Evolutionary conservation across 495 filamentous ascomycete species (phyloP).

Genomic region (Barbatosphaeria neglecta): DNA sequence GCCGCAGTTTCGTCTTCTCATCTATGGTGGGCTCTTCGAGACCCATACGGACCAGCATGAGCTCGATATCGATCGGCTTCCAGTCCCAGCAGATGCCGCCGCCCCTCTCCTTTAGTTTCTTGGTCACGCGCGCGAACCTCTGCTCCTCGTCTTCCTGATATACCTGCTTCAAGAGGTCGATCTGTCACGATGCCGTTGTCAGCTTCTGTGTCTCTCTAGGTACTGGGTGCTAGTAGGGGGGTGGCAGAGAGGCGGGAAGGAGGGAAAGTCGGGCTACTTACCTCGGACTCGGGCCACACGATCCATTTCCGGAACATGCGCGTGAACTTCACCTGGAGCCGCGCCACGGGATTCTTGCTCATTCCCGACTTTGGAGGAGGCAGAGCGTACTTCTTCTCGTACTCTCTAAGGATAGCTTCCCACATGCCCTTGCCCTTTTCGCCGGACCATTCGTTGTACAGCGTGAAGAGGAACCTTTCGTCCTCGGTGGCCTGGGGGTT

Average conservation of each 20-base stretch:
- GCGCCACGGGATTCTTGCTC: conserved; percentile 24
- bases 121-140: conserved; percentile 18
- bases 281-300: conserved; percentile 31
- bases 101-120: conserved; percentile 25
- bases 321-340: conserved; percentile 37
- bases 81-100: conserved; percentile 24
- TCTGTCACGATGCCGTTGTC: too few relatives aligned
- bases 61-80: conserved; percentile 23
- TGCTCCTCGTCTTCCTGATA: conserved; percentile 18
- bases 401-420: conserved; percentile 36
- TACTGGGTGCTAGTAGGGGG: too few relatives aligned
- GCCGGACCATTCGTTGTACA: conserved; percentile 27
- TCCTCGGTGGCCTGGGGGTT: conserved; percentile 33
- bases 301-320: conserved; percentile 32
- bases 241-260: background rate
- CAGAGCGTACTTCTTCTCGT: conserved; percentile 21
- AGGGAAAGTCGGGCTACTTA: conserved; percentile 11
- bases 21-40: conserved; percentile 17
- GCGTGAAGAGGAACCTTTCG: conserved; percentile 30
- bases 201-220: too few relatives aligned
- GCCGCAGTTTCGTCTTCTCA: conserved; percentile 15
- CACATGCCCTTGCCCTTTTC: conserved; percentile 42
- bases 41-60: conserved; percentile 26
- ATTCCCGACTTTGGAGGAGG: conserved; percentile 12
- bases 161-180: conserved; percentile 16